A percentile compares a stretch with the other conserved stretches of the same genome.
Conservation (phyloP, 2,329 filamentous ascomycete species). For the Ascochyta pisi region DNA sequence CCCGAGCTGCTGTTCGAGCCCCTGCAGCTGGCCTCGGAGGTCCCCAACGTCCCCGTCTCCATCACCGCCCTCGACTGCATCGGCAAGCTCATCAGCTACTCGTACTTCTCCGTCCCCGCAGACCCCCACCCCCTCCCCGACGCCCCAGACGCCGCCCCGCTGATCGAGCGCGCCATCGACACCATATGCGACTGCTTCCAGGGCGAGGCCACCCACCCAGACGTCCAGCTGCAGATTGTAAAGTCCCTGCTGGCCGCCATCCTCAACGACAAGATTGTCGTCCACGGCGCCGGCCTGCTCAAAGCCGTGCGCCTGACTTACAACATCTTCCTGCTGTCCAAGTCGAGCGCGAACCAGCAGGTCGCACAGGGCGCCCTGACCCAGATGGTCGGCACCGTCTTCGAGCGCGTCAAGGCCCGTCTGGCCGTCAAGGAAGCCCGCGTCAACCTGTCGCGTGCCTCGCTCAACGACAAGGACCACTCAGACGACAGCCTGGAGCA, state of each 20-base stretch:
- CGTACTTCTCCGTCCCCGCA: slow-evolving; percentile 84
- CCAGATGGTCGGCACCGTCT: slow-evolving; percentile 98
- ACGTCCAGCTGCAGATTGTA: slow-evolving; percentile 96
- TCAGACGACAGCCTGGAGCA: slow-evolving; percentile 43
- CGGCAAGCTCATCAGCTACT: slow-evolving; percentile 98
- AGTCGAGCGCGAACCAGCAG: slow-evolving; percentile 93
- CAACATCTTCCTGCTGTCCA: slow-evolving; percentile 96
- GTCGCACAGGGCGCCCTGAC: slow-evolving; percentile 96
- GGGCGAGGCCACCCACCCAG: slow-evolving; percentile 88
- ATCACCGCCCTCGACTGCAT: slow-evolving; percentile 96
- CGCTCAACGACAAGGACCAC: slow-evolving; percentile 45
- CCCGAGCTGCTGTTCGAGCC: slow-evolving; percentile 93
- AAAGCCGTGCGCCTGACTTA: slow-evolving; percentile 98
- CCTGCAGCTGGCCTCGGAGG: slow-evolving; percentile 86
- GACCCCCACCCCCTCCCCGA: slow-evolving; percentile 50
- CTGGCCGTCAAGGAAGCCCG: slow-evolving; percentile 87
- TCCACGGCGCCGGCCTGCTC: slow-evolving; percentile 92
- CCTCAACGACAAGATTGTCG: slow-evolving; percentile 97
- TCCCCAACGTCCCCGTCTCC: slow-evolving; percentile 82
- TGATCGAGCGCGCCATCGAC: slow-evolving; percentile 97
- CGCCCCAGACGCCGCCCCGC: slow-evolving; percentile 62
- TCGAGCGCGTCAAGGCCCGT: slow-evolving; percentile 88
- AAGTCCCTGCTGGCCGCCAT: slow-evolving; percentile 96
- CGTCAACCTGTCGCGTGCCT: slow-evolving; percentile 59
- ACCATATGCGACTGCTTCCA: slow-evolving; percentile 99